Evolutionary conservation across 495 filamentous ascomycete species (phyloP).

Genomic region (Penicillium soppii): DNA sequence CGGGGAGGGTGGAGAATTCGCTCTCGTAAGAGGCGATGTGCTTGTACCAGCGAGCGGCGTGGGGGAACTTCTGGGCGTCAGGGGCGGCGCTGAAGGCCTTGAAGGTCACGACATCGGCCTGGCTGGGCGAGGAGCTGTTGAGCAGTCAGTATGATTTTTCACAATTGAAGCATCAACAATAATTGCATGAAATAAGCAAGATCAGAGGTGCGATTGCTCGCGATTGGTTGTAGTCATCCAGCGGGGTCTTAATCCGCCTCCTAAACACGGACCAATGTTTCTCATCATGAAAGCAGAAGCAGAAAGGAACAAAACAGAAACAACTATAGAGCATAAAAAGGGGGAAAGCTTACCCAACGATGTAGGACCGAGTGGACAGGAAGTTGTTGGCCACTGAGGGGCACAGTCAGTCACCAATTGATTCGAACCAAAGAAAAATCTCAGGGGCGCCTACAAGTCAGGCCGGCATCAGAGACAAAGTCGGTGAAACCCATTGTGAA

Average conservation of each 20-base stretch:
- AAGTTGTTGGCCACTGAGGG: slow-evolving; percentile 85
- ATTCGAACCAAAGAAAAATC: slow-evolving; percentile 21
- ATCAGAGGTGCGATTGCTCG: slow-evolving; percentile 84
- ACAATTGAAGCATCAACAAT: slow-evolving; percentile 4
- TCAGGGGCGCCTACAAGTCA: slow-evolving; percentile 65
- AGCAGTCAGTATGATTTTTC: slow-evolving; percentile 32
- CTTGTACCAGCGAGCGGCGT: slow-evolving; percentile 97
- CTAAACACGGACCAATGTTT: slow-evolving; percentile 98
- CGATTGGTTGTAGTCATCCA: slow-evolving; percentile 79
- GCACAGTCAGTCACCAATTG: slow-evolving; percentile 37
- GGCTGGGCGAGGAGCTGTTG: slow-evolving; percentile 74
- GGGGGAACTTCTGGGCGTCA: slow-evolving; percentile 80
- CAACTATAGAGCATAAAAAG: slow-evolving; percentile 11
- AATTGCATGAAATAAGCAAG: slow-evolving; percentile 17
- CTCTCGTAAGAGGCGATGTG: slow-evolving; percentile 89
- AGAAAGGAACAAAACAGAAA: slow-evolving; percentile 9
- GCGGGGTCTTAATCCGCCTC: slow-evolving; percentile 98
- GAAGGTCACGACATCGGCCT: slow-evolving; percentile 94
- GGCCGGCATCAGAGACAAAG: slow-evolving; percentile 81
- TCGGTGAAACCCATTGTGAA: slow-evolving; percentile 93
- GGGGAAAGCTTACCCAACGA: slow-evolving; percentile 70
- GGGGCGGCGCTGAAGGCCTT: slow-evolving; percentile 79
- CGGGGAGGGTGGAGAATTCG: slow-evolving; percentile 87
- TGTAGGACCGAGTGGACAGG: slow-evolving; percentile 87
- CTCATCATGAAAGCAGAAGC: slow-evolving; percentile 68